Evolutionary conservation across 2,329 filamentous ascomycete species (phyloP), one percentile per base, ranked within the genome.

Genomic region (Dactylonectria macrodidyma): DNA sequence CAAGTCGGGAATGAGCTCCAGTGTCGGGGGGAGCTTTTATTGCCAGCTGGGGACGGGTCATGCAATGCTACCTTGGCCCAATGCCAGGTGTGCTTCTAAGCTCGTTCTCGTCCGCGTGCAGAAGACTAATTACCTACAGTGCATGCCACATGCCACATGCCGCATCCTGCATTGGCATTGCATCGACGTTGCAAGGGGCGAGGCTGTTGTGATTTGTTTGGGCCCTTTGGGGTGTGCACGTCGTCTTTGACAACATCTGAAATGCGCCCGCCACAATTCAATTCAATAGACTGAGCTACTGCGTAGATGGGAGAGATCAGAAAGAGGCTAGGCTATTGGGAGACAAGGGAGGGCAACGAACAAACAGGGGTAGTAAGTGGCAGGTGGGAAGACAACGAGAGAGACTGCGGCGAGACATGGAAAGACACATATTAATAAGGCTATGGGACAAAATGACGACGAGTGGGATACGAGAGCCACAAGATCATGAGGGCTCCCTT

Each of bases 271-370:
- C 63, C 58, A 60, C 52, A 57, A 47, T 16, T 55, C 24, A 51
- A 33, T 34, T 30, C 26, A 30, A 30, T 30, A 33, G 46, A 58
- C 34, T 22, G 54, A 47, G 36, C 16, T 19, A 26, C 26, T 33
- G 26, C 19, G 19, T 19, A 36, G 47, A 46, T 19, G 46, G 19
- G 38, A 26, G 41, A 46, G 24, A 14, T 44, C 48, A 41, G 36
- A 55, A 50, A 16, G 8, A 59, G 46, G 30, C 46, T 41, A 41
- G 34, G n/a, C 33, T 16, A 50, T 59, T 50, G 44, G 46, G 16
- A 56, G 56, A 52, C 55, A 47, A 65, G 62, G 62, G 62, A 59
- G 56, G 59, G 62, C 56, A 50, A 65, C 47, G 62, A 59, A 64
- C 57, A 46, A 51, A 61, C 63, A 61, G 57, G 64, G 58, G 64